Evolutionary conservation across 2,329 filamentous ascomycete species (phyloP), one percentile per base, ranked within the genome.

Genomic region (Acrocalymma vagum): DNA sequence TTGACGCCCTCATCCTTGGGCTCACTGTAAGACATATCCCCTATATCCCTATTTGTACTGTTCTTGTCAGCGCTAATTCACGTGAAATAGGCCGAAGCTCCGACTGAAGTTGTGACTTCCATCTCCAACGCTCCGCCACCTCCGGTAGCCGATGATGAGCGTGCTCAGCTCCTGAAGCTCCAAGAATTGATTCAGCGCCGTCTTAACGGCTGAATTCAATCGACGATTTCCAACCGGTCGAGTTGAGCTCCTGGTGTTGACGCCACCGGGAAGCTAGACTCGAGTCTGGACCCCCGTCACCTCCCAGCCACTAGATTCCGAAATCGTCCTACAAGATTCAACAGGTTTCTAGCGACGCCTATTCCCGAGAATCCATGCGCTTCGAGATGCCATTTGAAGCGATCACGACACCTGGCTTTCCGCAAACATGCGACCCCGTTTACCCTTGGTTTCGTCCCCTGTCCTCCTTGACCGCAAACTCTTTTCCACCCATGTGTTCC

Each of bases 11-110:
- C 42, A 74, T 85, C 36, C 74, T 81, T 45, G 77, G 81, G 37
- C 75, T 89, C 50, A 74, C 87, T 51, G 85, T 88, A 74, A 75
- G 84, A 79, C 44, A 29, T 45, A 22, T 39, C 51, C 50, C 41
- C 41, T 53, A 33, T 48, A 46, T 51, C n/a, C 53, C 55, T 54
- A 55, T 54, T 46, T 51, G 33, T 40, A 41, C 45, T 56, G 55
- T 63, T 58, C 55, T 46, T 36, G 43, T 62, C 58, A 60, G 52
- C 62, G 60, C 62, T 69, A 63, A 71, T 51, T 35, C 46, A 49
- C 45, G 45, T 63, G 60, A 62, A 64, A 63, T 62, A 71, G 69
- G 62, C 67, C 55, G 67, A 72, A 62, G 66, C 67, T 44, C 64
- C 68, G 40, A 48, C 58, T 23, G 62, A 62, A 36, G 67, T 71